phyloP scores from a whole-genome alignment of 2,329 filamentous ascomycete genomes.

The Aspergillus ruber region DNA sequence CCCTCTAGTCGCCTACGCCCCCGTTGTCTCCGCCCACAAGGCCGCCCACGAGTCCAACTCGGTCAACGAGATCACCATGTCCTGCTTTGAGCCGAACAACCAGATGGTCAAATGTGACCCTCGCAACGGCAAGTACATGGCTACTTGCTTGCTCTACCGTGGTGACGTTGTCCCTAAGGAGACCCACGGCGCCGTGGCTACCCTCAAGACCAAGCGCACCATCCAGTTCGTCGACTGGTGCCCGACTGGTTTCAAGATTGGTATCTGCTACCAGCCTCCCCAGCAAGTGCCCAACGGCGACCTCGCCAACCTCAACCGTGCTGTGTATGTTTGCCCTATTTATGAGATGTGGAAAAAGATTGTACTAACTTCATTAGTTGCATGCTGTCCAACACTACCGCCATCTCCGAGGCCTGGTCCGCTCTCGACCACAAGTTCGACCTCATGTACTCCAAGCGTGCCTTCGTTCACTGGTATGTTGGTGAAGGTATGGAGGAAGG shows the following conservation, averaged over 20 bases:
- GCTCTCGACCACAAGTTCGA: constrained; percentile 97
- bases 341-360: constrained; percentile 10
- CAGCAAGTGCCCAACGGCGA: constrained; percentile 95
- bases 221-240: constrained; percentile 99
- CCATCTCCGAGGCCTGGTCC: constrained; percentile 96
- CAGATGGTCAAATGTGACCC: constrained; percentile 99
- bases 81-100: constrained; percentile 99
- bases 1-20: constrained; percentile 93
- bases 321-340: constrained; percentile 64
- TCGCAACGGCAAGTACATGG: constrained; percentile 99
- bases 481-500: constrained; percentile 99
- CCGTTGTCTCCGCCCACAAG: constrained; percentile 91
- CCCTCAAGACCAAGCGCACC: constrained; percentile 97
- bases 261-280: constrained; percentile 99
- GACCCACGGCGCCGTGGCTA: constrained; percentile 83
- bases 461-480: constrained; percentile 99
- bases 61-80: constrained; percentile 96
- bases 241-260: constrained; percentile 99
- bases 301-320: constrained; percentile 94
- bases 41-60: constrained; percentile 97
- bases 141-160: constrained; percentile 94
- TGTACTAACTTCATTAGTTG: constrained; percentile 51
- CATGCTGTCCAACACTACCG: constrained; percentile 93
- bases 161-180: constrained; percentile 98
- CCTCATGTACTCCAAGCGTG: constrained; percentile 99